A percentile compares a stretch with the other conserved stretches of the same genome.
Conservation (phyloP, 176 grass and related monocot genomes). For the Oryza meridionalis region DNA sequence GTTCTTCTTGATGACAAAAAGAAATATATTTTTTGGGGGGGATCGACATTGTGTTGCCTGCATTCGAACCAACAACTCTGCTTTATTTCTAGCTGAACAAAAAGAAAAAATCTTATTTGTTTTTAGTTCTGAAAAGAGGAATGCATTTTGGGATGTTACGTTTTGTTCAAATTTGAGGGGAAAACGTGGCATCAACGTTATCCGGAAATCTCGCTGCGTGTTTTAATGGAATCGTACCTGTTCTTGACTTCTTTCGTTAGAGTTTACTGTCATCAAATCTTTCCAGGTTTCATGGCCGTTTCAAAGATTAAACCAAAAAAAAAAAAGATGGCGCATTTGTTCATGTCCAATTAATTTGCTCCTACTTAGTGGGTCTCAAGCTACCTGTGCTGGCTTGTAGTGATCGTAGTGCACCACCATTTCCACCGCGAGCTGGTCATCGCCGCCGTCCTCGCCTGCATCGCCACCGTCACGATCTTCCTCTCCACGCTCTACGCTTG, state of each 20-base stretch:
- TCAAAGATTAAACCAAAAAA: not conserved
- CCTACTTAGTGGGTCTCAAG: not conserved
- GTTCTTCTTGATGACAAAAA: not conserved
- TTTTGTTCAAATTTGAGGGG: conserved; percentile 11
- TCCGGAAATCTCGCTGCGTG: not conserved
- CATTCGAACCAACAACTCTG: not conserved
- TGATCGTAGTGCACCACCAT: conserved; percentile 61
- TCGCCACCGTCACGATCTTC: conserved; percentile 70
- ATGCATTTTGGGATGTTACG: conserved; percentile 25
- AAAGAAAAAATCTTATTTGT: not conserved
- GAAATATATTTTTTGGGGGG: not conserved
- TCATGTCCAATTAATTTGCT: not conserved
- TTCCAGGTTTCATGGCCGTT: not conserved
- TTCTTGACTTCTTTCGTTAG: conserved; percentile 15
- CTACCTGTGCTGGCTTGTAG: conserved; percentile 34
- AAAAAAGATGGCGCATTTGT: not conserved
- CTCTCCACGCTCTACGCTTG: conserved; percentile 68
- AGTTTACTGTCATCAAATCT: not conserved
- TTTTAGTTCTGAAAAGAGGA: not conserved
- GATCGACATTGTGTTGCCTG: not conserved
- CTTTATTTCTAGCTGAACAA: not conserved
- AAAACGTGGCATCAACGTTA: not conserved
- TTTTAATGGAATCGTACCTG: conserved; percentile 30
- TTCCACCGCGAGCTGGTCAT: conserved; percentile 76
- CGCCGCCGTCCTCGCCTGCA: conserved; percentile 57